These are phyloP conservation scores for Penicillium sp. DNA, from an alignment of 2,329 filamentous ascomycete genomes.

Conservation along the genomic window DNA sequence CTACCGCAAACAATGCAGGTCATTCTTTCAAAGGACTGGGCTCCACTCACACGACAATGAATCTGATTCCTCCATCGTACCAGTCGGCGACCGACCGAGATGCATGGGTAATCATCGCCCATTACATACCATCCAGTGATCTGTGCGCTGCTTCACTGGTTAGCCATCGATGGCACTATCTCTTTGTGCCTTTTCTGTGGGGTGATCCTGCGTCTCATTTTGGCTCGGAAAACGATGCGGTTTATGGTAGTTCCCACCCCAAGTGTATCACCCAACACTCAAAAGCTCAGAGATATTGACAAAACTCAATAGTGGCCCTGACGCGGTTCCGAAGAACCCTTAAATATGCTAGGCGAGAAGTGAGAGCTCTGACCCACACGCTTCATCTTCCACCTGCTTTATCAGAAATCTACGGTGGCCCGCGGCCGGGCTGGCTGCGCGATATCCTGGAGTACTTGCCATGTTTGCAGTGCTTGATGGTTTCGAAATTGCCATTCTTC, in stretches of 20 bases:
- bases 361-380: slow-evolving; percentile 63
- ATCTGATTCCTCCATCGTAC: slow-evolving; percentile 64
- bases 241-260: slow-evolving; percentile 52
- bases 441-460: slow-evolving; percentile 63
- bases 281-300: slow-evolving; percentile 15
- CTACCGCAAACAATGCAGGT: neutral
- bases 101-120: slow-evolving; percentile 60
- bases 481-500: slow-evolving; percentile 64
- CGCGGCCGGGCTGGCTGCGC: slow-evolving; percentile 62
- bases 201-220: slow-evolving; percentile 67
- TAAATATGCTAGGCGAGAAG: slow-evolving; percentile 56
- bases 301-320: slow-evolving; percentile 53
- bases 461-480: slow-evolving; percentile 62
- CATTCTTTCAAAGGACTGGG: neutral
- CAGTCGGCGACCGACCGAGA: slow-evolving; percentile 59
- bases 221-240: slow-evolving; percentile 62
- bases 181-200: slow-evolving; percentile 65
- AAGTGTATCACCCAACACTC: neutral
- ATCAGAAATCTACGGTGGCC: slow-evolving; percentile 64
- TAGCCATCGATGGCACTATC: slow-evolving; percentile 60
- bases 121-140: slow-evolving; percentile 60
- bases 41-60: slow-evolving; percentile 46
- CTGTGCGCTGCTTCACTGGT: slow-evolving; percentile 62
- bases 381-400: slow-evolving; percentile 64
- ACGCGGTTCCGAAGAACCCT: slow-evolving; percentile 63